Evolutionary conservation across 768 basidiomycete species (phyloP).

Genomic region (Rhodotorula paludigena): DNA sequence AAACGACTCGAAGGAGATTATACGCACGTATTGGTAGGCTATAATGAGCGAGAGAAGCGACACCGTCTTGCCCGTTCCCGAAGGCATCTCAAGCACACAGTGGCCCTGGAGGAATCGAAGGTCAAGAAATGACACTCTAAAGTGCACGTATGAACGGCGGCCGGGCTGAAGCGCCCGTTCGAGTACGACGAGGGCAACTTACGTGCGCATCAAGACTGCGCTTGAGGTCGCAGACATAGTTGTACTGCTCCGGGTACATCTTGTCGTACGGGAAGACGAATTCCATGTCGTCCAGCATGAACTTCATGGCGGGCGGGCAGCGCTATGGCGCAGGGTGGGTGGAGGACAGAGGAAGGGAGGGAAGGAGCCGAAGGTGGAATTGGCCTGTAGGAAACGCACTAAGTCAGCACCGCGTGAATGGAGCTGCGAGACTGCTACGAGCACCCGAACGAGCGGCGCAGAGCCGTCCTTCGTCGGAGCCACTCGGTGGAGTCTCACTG

Average conservation of each 20-base stretch:
- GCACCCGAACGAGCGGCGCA: no score
- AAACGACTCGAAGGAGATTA: neutral
- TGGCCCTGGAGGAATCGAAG: conserved; percentile 64
- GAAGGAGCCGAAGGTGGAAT: neutral
- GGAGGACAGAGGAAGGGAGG: neutral
- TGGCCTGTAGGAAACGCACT: no score
- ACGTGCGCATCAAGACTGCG: conserved; percentile 91
- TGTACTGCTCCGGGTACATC: conserved; percentile 98
- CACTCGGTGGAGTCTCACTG: no score
- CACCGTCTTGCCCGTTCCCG: conserved; percentile 97
- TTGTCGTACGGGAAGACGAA: conserved; percentile 86
- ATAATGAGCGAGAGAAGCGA: conserved; percentile 91
- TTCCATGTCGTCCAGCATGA: conserved; percentile 34
- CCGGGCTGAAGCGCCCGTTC: no score
- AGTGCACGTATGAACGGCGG: no score
- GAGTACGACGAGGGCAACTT: no score
- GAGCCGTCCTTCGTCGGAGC: no score
- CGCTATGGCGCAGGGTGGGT: neutral
- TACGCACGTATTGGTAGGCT: conserved; percentile 87
- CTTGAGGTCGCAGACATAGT: conserved; percentile 98
- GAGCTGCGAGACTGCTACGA: no score
- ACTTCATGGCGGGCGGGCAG: conserved; percentile 15
- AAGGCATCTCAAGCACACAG: conserved; percentile 99
- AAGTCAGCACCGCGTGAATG: no score
- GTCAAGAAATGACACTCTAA: no score